Evolutionary conservation across 202 grass and related monocot species (phyloP).

Genomic region (Elaeis oleifera): DNA sequence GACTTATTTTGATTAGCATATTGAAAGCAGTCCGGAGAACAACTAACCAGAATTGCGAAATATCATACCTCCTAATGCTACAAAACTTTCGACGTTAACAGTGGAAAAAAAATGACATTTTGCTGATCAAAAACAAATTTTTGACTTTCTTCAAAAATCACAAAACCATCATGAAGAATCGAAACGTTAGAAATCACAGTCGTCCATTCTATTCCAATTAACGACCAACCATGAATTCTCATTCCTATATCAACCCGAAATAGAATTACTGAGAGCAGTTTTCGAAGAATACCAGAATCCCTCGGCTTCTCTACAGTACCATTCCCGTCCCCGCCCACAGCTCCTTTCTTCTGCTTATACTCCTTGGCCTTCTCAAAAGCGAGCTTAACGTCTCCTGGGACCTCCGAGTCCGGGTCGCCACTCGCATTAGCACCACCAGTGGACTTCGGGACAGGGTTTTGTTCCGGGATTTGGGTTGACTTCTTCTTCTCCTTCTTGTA

Average conservation of each 20-base stretch:
- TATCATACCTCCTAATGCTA: no score
- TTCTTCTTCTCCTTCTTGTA: slow-evolving; percentile 31
- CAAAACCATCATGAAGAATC: no score
- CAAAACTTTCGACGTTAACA: no score
- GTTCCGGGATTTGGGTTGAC: slow-evolving; percentile 2
- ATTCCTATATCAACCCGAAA: neutral
- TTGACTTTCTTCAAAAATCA: no score
- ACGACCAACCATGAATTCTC: neutral
- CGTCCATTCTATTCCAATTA: neutral
- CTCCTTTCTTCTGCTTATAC: slow-evolving; percentile 38
- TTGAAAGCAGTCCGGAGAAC: no score
- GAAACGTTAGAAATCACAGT: no score
- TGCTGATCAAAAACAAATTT: no score
- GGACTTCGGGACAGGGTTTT: neutral
- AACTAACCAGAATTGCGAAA: no score
- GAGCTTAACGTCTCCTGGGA: slow-evolving; percentile 19
- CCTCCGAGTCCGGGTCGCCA: slow-evolving; percentile 6
- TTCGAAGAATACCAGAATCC: slow-evolving; percentile 28
- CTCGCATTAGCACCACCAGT: neutral
- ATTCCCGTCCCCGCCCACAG: slow-evolving; percentile 11
- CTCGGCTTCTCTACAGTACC: slow-evolving; percentile 5
- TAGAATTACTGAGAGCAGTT: no score
- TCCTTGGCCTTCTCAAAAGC: slow-evolving; percentile 40
- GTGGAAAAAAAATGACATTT: no score
- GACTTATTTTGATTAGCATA: no score